Conservation (phyloP, 176 grass and related monocot genomes). For the Poa pratensis region DNA sequence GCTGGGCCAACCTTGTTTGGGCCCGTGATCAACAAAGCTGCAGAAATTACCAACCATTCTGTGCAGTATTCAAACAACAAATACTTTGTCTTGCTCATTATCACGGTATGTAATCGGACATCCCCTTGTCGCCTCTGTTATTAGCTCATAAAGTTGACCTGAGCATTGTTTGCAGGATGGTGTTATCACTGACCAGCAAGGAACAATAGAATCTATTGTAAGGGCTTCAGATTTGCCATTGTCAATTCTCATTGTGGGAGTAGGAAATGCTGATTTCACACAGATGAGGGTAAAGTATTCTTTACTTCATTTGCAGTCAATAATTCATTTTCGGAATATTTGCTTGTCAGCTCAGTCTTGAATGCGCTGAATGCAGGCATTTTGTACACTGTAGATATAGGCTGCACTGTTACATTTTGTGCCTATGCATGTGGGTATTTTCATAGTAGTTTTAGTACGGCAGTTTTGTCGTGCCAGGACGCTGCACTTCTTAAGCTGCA, state of each 20-base stretch:
- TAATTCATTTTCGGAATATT: conserved; percentile 2
- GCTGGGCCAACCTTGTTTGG: conserved; percentile 94
- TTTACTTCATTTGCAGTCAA: neutral
- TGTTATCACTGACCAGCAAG: conserved; percentile 79
- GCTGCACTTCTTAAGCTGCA: conserved; percentile 8
- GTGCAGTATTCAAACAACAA: conserved; percentile 74
- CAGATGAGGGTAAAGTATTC: conserved; percentile 80
- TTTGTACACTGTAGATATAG: neutral
- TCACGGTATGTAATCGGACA: conserved; percentile 63
- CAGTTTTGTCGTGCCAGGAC: neutral
- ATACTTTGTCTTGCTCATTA: conserved; percentile 93
- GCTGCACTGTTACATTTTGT: conserved; percentile 20
- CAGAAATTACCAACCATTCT: conserved; percentile 77
- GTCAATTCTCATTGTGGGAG: conserved; percentile 95
- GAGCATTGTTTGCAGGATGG: conserved; percentile 66
- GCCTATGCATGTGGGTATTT: neutral
- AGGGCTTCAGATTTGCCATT: conserved; percentile 84
- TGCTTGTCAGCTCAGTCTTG: neutral
- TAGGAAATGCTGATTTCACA: conserved; percentile 87
- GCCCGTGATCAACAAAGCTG: conserved; percentile 83
- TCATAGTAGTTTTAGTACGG: neutral
- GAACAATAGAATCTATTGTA: conserved; percentile 91
- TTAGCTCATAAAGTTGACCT: conserved; percentile 11
- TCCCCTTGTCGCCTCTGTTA: neutral
- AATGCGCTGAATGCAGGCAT: neutral